Evolutionary conservation across 306 rosid species (phyloP).

Genomic region (Trifolium fragiferum): DNA sequence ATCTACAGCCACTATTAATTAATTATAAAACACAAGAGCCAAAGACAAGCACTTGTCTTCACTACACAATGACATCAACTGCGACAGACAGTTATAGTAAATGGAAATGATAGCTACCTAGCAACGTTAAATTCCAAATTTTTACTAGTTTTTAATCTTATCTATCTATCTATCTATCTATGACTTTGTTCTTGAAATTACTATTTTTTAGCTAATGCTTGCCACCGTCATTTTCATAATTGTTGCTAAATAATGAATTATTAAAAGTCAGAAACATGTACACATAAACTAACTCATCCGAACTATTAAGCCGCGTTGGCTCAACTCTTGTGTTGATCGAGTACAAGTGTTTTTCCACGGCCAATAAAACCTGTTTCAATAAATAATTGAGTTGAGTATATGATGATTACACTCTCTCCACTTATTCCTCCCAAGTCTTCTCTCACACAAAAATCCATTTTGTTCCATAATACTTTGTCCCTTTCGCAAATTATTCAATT

Average conservation of each 20-base stretch:
- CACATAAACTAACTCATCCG: too few relatives aligned
- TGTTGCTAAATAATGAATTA: too few relatives aligned
- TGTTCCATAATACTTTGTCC: background rate
- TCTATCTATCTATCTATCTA: too few relatives aligned
- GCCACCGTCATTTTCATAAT: too few relatives aligned
- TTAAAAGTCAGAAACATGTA: too few relatives aligned
- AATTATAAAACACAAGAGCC: background rate
- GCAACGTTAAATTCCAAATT: constrained; percentile 13
- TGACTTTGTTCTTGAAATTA: too few relatives aligned
- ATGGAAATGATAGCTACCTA: constrained; percentile 19
- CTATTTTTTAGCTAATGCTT: too few relatives aligned
- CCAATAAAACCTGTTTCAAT: constrained; percentile 39
- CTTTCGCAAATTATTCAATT: constrained; percentile 32
- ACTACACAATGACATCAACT: constrained; percentile 43
- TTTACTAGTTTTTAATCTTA: too few relatives aligned
- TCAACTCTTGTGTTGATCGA: too few relatives aligned
- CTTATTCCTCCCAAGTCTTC: constrained; percentile 9
- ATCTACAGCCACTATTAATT: background rate
- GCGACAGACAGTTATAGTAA: constrained; percentile 35
- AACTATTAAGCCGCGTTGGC: too few relatives aligned
- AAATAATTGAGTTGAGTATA: constrained; percentile 1
- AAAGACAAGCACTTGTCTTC: constrained; percentile 39
- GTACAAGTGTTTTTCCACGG: background rate
- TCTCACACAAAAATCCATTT: background rate
- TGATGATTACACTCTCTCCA: constrained; percentile 27